Base-by-base conservation (phyloP, 192 early-diverging fungal species). In the Backusella australiensis region DNA sequence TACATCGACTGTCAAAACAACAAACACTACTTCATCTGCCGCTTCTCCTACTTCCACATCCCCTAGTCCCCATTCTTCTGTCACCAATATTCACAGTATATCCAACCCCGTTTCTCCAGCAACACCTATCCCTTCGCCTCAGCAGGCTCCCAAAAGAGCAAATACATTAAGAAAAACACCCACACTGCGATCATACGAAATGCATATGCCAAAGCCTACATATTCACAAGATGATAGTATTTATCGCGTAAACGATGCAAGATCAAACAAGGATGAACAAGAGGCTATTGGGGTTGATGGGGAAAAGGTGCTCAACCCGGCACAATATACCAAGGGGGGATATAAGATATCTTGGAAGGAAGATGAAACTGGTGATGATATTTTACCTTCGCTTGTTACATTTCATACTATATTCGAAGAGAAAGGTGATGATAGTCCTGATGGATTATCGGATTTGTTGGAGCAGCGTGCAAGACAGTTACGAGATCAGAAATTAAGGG, bases 401-500 rank as follows among this genome's bases (percentile, higher is more conserved):
- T 81, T 81, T 42, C 76, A 78, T n/a, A 71, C 66, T 21, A 81
- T 81, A 29, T 81, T 81, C 75, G 80, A 81, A 19, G 77, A 78
- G 29, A 81, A 78, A 66, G 44, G 68, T 1, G 67, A 75, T 39
- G 73, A 71, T 67, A 77, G 74, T 17, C 49, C 69, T 5, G 80
- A 81, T 36, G 80, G 80, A 0, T 34, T 81, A 34, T 81, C 80
- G 2, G 80, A 81, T 72, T 46, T 81, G 46, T 44, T 81, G 69
- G 80, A 81, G 67, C 65, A 75, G 34, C 72, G 73, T 39, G 73
- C 80, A 32, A 67, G 66, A 36, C 36, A 77, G 44, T n/a, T 81
- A 53, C 63, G 70, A 36, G 39, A 66, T 71, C 67, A 71, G 53
- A 21, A 75, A 72, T 23, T 74, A 66, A 72, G 17, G 32, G 34